phyloP scores from a whole-genome alignment of 306 rosid species.

The Senna tora region DNA sequence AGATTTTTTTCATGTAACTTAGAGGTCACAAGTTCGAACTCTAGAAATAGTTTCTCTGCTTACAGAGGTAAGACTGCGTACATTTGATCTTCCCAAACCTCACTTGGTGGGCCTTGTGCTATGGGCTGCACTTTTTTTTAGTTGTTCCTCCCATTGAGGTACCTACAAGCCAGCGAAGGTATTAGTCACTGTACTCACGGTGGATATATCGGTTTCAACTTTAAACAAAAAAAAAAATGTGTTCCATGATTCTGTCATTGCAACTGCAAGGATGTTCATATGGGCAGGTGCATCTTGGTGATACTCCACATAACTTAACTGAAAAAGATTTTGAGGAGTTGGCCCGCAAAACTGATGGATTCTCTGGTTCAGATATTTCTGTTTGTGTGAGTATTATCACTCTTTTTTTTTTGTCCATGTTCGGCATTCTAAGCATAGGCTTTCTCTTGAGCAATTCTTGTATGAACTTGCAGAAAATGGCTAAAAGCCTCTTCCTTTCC shows the following conservation, averaged over 20 bases:
- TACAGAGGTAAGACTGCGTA: too few species aligned
- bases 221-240: too few species aligned
- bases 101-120: too few species aligned
- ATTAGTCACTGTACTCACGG: too few species aligned
- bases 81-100: too few species aligned
- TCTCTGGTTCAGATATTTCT: slow-evolving; percentile 77
- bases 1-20: too few species aligned
- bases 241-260: background rate
- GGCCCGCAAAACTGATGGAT: slow-evolving; percentile 68
- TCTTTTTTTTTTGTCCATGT: background rate
- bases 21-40: too few species aligned
- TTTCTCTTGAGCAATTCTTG: slow-evolving; percentile 2
- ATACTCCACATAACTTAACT: slow-evolving; percentile 74
- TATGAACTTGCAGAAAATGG: background rate
- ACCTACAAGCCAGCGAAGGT: too few species aligned
- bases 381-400: slow-evolving; percentile 68
- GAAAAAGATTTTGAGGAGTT: slow-evolving; percentile 76
- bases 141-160: too few species aligned
- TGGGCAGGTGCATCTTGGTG: slow-evolving; percentile 79
- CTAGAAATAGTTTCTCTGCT: too few species aligned
- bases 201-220: too few species aligned
- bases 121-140: too few species aligned
- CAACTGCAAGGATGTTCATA: background rate
- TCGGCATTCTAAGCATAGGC: background rate
- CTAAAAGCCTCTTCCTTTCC: background rate